phyloP scores from a whole-genome alignment of 495 filamentous ascomycete species.

The Neurospora terricola region DNA sequence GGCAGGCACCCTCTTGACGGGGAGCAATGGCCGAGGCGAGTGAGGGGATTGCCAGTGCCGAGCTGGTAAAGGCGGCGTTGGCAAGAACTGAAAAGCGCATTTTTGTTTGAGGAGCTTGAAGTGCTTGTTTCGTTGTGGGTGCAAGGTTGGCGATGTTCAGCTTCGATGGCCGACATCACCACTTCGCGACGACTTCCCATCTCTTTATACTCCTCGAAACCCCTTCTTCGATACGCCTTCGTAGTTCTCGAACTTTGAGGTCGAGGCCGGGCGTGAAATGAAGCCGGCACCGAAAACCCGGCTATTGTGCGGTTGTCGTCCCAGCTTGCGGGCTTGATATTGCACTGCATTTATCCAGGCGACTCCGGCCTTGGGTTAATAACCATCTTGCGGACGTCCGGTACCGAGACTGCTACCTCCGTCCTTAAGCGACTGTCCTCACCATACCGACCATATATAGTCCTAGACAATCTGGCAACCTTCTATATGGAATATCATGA shows the following conservation, averaged over 20 bases:
- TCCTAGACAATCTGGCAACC: background rate
- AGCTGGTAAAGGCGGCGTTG: slow-evolving; percentile 15
- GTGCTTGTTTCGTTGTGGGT: background rate
- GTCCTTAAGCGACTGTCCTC: background rate
- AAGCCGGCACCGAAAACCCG: background rate
- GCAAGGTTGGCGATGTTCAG: slow-evolving; percentile 1
- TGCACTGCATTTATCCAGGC: slow-evolving; percentile 19
- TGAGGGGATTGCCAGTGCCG: slow-evolving; percentile 17
- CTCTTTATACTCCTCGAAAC: slow-evolving; percentile 7
- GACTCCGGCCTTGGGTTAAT: slow-evolving; percentile 13
- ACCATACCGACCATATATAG: background rate
- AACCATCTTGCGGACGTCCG: slow-evolving; percentile 18
- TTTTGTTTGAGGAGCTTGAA: slow-evolving; percentile 1
- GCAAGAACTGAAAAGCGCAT: slow-evolving; percentile 21
- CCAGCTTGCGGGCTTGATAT: slow-evolving; percentile 3
- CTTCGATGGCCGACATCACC: background rate
- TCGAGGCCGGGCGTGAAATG: background rate
- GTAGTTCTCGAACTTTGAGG: background rate
- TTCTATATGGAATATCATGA: background rate
- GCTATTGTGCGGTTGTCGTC: background rate
- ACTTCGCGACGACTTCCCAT: background rate
- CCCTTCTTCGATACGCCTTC: background rate
- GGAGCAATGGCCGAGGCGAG: slow-evolving; percentile 6
- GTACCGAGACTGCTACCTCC: slow-evolving; percentile 3
- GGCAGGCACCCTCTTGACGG: slow-evolving; percentile 12